Evolutionary conservation across 2,329 filamentous ascomycete species (phyloP).

Genomic region (Fragosphaeria purpurea): DNA sequence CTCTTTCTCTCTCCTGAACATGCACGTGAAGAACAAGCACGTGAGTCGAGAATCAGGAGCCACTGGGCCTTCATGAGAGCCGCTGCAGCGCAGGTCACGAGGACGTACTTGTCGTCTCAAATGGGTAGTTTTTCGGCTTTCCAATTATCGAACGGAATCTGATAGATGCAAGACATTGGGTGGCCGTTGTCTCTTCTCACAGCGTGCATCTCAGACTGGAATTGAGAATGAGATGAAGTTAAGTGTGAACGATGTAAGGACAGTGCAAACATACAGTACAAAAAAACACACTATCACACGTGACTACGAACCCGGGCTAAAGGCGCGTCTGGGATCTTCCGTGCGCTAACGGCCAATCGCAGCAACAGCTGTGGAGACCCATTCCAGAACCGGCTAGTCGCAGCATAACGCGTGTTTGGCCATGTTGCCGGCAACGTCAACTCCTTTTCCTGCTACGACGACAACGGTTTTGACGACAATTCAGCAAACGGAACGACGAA

Average conservation of each 20-base stretch:
- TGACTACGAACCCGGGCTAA: background rate
- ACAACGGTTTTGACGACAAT: background rate
- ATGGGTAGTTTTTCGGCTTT: no score
- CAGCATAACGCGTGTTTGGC: constrained; percentile 2
- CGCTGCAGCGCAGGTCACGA: no score
- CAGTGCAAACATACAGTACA: no score
- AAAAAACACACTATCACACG: background rate
- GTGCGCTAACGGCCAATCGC: constrained; percentile 4
- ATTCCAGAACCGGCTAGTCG: background rate
- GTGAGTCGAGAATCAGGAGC: background rate
- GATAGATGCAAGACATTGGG: no score
- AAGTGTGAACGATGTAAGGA: no score
- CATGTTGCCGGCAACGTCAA: background rate
- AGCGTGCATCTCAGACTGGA: background rate
- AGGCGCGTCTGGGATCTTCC: background rate
- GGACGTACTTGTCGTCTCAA: background rate
- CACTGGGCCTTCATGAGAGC: background rate
- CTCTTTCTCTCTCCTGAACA: background rate
- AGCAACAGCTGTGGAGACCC: constrained; percentile 3
- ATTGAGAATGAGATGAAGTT: no score
- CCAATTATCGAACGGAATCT: no score
- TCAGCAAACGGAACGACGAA: no score
- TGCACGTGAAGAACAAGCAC: background rate
- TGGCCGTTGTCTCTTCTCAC: no score
- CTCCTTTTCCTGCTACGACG: background rate